phyloP scores from a whole-genome alignment of 345 rosid genomes.

The Erysimum cheiranthoides region DNA sequence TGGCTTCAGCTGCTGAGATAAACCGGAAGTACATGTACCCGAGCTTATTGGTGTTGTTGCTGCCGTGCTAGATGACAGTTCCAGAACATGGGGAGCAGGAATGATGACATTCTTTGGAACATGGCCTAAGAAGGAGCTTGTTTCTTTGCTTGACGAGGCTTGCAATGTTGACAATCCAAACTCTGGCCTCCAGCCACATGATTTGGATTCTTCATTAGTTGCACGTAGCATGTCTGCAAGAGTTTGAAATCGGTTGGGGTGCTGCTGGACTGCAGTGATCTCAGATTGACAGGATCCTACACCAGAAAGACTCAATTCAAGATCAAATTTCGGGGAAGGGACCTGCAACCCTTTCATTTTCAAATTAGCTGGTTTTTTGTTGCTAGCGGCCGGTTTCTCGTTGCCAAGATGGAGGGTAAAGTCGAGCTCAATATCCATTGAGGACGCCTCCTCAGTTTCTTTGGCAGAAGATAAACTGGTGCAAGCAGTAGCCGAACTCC shows the following conservation, averaged over 20 bases:
- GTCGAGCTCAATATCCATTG: conserved; percentile 83
- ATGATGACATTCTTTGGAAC: conserved; percentile 48
- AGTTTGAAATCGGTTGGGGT: conserved; percentile 47
- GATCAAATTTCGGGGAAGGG: conserved; percentile 62
- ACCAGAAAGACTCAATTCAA: conserved; percentile 78
- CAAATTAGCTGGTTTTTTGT: conserved; percentile 50
- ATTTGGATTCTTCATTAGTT: conserved; percentile 59
- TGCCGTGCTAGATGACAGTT: conserved; percentile 63
- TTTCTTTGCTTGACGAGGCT: conserved; percentile 48
- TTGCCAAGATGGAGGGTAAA: conserved; percentile 84
- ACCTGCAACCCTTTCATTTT: conserved; percentile 47
- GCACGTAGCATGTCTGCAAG: conserved; percentile 54
- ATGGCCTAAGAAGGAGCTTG: conserved; percentile 53
- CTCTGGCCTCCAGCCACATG: conserved; percentile 52
- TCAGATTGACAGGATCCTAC: conserved; percentile 70
- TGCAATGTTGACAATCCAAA: conserved; percentile 50
- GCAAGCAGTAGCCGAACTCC: conserved; percentile 79
- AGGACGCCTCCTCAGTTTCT: conserved; percentile 87
- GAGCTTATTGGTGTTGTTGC: conserved; percentile 66
- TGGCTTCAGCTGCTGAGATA: conserved; percentile 63
- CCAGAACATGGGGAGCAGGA: conserved; percentile 51
- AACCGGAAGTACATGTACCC: conserved; percentile 83
- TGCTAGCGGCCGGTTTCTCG: conserved; percentile 52
- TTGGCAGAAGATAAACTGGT: conserved; percentile 75
- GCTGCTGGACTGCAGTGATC: conserved; percentile 58